A percentile compares a stretch with the other conserved stretches of the same genome.
These are phyloP conservation scores for Adenanthera pavonina DNA, from an alignment of 306 rosid genomes.

Conservation along the genomic window DNA sequence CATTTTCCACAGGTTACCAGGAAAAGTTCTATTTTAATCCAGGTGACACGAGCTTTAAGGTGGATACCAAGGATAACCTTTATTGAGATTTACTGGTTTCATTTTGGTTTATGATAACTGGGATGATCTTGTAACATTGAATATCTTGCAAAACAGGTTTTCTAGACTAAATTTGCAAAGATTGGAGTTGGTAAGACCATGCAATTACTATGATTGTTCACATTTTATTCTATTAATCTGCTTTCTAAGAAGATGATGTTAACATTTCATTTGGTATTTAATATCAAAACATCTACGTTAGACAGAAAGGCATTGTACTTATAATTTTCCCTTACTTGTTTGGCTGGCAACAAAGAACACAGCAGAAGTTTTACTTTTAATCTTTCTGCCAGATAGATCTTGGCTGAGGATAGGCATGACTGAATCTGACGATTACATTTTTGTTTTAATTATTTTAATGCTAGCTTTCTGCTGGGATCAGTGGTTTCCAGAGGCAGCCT, in stretches of 20 bases:
- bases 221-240: neutral
- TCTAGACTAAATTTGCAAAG: constrained; percentile 84
- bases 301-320: constrained; percentile 19
- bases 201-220: neutral
- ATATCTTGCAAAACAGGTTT: constrained; percentile 68
- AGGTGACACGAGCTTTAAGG: constrained; percentile 99
- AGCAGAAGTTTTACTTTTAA: neutral
- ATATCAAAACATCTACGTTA: constrained; percentile 8
- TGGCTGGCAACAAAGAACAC: constrained; percentile 2
- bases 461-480: constrained; percentile 99
- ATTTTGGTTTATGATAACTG: constrained; percentile 18
- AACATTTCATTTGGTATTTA: constrained; percentile 9
- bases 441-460: constrained; percentile 33
- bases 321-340: neutral
- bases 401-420: constrained; percentile 18
- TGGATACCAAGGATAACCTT: constrained; percentile 41
- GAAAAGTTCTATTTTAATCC: constrained; percentile 98
- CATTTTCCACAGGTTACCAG: constrained; percentile 74
- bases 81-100: constrained; percentile 17
- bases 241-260: constrained; percentile 12
- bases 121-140: constrained; percentile 38
- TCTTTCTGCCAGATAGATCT: constrained; percentile 25
- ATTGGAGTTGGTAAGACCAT: constrained; percentile 86
- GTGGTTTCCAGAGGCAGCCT: constrained; percentile 99
- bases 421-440: constrained; percentile 28